Percentiles rank a stretch among this genome's conserved stretches.
Conservation (phyloP, 805 yeast species). For the Wickerhamomyces sydowiorum region DNA sequence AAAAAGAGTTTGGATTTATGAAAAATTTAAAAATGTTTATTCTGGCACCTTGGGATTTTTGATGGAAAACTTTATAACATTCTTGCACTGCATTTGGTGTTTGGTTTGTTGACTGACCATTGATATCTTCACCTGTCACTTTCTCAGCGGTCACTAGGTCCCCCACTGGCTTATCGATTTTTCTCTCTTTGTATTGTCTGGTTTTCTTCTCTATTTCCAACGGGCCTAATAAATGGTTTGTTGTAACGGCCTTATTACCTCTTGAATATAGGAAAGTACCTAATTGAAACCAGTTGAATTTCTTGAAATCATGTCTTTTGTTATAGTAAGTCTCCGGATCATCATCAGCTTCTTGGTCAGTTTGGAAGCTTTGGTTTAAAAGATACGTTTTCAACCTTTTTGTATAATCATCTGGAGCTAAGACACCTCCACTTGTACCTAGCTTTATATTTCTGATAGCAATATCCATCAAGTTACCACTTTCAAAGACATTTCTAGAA, state of each 20-base stretch:
- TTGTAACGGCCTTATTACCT: constrained; percentile 41
- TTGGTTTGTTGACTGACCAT: constrained; percentile 45
- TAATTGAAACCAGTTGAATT: constrained; percentile 52
- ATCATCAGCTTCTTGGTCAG: constrained; percentile 20
- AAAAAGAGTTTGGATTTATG: constrained; percentile 70
- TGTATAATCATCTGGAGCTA: constrained; percentile 44
- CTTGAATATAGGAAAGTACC: constrained; percentile 46
- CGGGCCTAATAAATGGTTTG: constrained; percentile 69
- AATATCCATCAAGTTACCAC: constrained; percentile 57
- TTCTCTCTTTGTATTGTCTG: constrained; percentile 27
- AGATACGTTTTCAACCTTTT: constrained; percentile 32
- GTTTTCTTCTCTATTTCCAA: constrained; percentile 51
- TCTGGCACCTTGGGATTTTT: constrained; percentile 28
- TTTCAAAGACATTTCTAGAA: constrained; percentile 54
- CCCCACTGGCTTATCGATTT: constrained; percentile 37
- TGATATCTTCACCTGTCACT: constrained; percentile 46
- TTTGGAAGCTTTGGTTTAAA: constrained; percentile 23
- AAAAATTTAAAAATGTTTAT: constrained; percentile 62
- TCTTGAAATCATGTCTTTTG: constrained; percentile 31
- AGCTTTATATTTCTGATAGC: constrained; percentile 57
- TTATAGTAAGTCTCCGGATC: constrained; percentile 20
- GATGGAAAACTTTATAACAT: constrained; percentile 38
- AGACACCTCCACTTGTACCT: constrained; percentile 47
- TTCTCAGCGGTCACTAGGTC: constrained; percentile 47
- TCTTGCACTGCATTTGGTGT: constrained; percentile 60